Base-by-base conservation (phyloP, 176 grass and related monocot species). In the Musa schizocarpa region DNA sequence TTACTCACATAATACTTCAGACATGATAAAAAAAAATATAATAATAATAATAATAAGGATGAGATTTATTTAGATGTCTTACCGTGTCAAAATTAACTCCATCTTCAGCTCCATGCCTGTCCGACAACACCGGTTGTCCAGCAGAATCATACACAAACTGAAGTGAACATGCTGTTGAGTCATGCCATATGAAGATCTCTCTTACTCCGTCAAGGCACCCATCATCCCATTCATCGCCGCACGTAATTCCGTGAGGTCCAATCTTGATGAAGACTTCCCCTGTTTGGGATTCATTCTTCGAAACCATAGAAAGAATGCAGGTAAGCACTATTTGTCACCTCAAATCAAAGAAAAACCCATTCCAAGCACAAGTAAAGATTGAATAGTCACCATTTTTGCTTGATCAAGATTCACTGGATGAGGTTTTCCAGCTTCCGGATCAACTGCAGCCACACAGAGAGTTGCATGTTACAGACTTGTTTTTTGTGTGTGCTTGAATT, bases 101-200 rank as follows among this genome's bases (percentile, higher is more conserved):
- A 63, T 63, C 17, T 43, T 43, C 3, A 7, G 2, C 0, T n/a
- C 61, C 61, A 22, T 63, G 61, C 61, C 10, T 63, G 3, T 63
- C 1, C 17, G 61, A 63, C 22, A 63, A n/a, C 61, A 63, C 61
- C 61, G 22, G 2, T 63, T 1, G 8, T 63, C 61, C 14, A 1
- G 1, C 22, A 22, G n/a, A 63, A 2, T 63, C 61, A 1, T 63
- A 63, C n/a, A 63, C 61, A 63, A 63, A 63, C 22, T 63, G 61
- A 63, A 63, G 17, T 22, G 14, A 17, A n/a, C 22, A 9, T 22
- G 10, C 1, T 63, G 1, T 10, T 22, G 17, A 17, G 1, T 10
- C 61, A 63, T 63, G 61, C 13, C 61, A 63, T 63, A 63, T 63
- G 16, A 63, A 22, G 22, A 63, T 63, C 61, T 63, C 61, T 63